Evolutionary conservation across 2,329 filamentous ascomycete genomes (phyloP).

Genomic region (Fusarium xyrophilum): DNA sequence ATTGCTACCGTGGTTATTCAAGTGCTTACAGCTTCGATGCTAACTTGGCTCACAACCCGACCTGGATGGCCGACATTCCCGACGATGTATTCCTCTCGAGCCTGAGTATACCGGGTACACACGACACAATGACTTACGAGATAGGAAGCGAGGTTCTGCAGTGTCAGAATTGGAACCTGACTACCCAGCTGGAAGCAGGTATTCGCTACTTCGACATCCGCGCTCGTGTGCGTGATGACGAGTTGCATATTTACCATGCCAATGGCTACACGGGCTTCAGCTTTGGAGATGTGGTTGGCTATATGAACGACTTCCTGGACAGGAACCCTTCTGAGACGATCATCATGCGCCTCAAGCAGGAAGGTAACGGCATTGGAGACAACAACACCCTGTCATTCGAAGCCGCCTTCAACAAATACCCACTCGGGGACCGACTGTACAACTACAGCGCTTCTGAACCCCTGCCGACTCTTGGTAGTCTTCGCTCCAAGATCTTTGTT

Average conservation of each 20-base stretch:
- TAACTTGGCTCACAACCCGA: slow-evolving; percentile 42
- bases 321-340: slow-evolving; percentile 55
- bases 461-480: slow-evolving; percentile 53
- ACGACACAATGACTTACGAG: slow-evolving; percentile 60
- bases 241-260: slow-evolving; percentile 57
- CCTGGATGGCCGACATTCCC: slow-evolving; percentile 55
- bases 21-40: slow-evolving; percentile 53
- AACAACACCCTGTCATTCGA: slow-evolving; percentile 52
- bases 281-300: slow-evolving; percentile 52
- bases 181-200: slow-evolving; percentile 54
- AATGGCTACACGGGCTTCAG: slow-evolving; percentile 54
- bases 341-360: slow-evolving; percentile 59
- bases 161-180: slow-evolving; percentile 57
- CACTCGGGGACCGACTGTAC: slow-evolving; percentile 48
- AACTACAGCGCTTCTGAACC: slow-evolving; percentile 42
- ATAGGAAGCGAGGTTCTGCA: slow-evolving; percentile 48
- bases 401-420: slow-evolving; percentile 53
- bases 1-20: slow-evolving; percentile 43
- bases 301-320: slow-evolving; percentile 56
- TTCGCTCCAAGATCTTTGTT: slow-evolving; percentile 56
- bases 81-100: slow-evolving; percentile 51
- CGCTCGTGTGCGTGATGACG: slow-evolving; percentile 51
- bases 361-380: slow-evolving; percentile 49
- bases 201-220: slow-evolving; percentile 60
- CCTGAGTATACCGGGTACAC: slow-evolving; percentile 60